A percentile compares a stretch with the other conserved stretches of the same genome.
These are phyloP conservation scores for Nakaseomyces uthaithaninus DNA, from an alignment of 1,139 yeast genomes.

Conservation along the genomic window DNA sequence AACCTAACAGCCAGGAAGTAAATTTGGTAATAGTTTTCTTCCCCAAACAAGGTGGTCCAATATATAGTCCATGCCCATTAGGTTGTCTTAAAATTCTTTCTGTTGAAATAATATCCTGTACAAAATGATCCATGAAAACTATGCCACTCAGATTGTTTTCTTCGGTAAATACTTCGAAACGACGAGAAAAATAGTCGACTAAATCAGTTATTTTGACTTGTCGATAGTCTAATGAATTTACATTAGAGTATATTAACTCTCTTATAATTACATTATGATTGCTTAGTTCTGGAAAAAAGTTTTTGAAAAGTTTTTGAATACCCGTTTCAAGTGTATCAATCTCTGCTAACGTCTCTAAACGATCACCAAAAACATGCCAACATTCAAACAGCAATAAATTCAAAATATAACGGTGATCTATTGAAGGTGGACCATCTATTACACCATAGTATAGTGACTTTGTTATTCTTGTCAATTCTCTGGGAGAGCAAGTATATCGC, in stretches of 20 bases:
- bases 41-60: constrained; percentile 84
- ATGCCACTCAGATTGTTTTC: constrained; percentile 60
- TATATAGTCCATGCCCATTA: constrained; percentile 83
- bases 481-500: constrained; percentile 78
- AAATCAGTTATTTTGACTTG: constrained; percentile 48
- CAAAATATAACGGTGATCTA: constrained; percentile 32
- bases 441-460: constrained; percentile 65
- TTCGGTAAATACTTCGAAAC: constrained; percentile 67
- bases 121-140: constrained; percentile 59
- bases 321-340: background rate
- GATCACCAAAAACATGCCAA: constrained; percentile 64
- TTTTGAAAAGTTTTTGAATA: background rate
- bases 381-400: constrained; percentile 82
- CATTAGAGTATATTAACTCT: constrained; percentile 37
- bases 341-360: constrained; percentile 36
- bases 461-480: constrained; percentile 86
- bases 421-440: constrained; percentile 29
- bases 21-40: constrained; percentile 69
- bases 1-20: constrained; percentile 89
- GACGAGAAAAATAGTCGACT: constrained; percentile 47
- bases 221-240: constrained; percentile 61
- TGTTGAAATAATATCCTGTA: constrained; percentile 69
- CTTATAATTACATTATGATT: constrained; percentile 6
- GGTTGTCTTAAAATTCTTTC: constrained; percentile 78
- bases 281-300: background rate